Evolutionary conservation across 306 rosid species (phyloP).

Genomic region (Pterocarpus santalinus): DNA sequence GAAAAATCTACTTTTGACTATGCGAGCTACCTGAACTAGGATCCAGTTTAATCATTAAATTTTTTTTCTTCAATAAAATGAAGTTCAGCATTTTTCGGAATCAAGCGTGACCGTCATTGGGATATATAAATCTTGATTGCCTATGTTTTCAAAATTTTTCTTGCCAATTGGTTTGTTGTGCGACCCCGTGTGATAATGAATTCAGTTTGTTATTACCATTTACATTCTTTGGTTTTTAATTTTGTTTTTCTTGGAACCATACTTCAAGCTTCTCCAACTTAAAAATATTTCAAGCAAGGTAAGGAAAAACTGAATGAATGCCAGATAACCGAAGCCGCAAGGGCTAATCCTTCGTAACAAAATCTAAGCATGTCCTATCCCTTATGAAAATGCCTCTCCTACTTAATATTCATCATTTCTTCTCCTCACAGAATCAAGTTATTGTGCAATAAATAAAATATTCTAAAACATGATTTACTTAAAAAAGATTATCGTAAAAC

Average conservation of each 20-base stretch:
- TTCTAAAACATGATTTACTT: neutral
- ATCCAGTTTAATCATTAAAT: slow-evolving; percentile 10
- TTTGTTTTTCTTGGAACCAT: neutral
- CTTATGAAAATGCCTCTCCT: slow-evolving; percentile 7
- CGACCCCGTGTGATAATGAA: neutral
- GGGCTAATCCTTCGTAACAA: neutral
- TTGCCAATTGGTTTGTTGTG: slow-evolving; percentile 1
- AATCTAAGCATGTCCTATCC: slow-evolving; percentile 29
- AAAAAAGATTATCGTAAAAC: slow-evolving; percentile 10
- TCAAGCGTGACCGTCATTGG: neutral
- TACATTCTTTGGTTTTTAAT: neutral
- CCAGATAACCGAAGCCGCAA: slow-evolving; percentile 4
- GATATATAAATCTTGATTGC: neutral
- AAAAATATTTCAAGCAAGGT: slow-evolving; percentile 8
- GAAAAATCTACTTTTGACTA: neutral
- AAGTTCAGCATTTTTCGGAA: neutral
- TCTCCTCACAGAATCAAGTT: slow-evolving; percentile 31
- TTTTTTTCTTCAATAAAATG: neutral
- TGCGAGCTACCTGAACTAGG: slow-evolving; percentile 3
- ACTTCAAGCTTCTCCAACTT: slow-evolving; percentile 29
- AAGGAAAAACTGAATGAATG: slow-evolving; percentile 23
- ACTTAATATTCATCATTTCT: neutral
- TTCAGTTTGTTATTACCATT: neutral
- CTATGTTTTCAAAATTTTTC: neutral
- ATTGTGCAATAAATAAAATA: slow-evolving; percentile 32